phyloP scores from a whole-genome alignment of 495 filamentous ascomycete species.

The Penicillium antarcticum region DNA sequence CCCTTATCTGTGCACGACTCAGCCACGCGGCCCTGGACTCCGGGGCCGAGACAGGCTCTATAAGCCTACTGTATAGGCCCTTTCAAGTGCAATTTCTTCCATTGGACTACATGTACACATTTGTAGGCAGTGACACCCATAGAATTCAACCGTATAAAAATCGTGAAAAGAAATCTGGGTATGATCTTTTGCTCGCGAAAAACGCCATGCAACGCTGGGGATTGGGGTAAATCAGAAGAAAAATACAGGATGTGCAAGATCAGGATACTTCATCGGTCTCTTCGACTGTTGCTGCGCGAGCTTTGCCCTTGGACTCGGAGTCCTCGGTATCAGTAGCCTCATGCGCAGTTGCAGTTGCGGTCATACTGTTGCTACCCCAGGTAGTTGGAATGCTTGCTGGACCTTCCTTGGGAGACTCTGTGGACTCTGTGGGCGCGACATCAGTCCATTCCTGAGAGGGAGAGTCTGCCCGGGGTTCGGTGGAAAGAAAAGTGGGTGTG shows the following conservation, averaged over 20 bases:
- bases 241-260: constrained; percentile 1
- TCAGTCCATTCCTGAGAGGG: constrained; percentile 40
- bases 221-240: neutral
- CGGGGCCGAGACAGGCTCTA: too few species aligned
- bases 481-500: constrained; percentile 5
- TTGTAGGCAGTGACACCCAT: neutral
- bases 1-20: neutral
- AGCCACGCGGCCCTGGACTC: neutral
- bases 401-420: constrained; percentile 1
- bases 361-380: constrained; percentile 13
- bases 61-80: too few species aligned
- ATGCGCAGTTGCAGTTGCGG: neutral
- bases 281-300: constrained; percentile 47
- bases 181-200: constrained; percentile 29
- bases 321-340: neutral
- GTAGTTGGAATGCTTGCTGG: constrained; percentile 11
- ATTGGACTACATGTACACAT: constrained; percentile 1
- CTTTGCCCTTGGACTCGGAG: constrained; percentile 39
- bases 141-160: constrained; percentile 6
- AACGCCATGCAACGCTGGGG: constrained; percentile 31
- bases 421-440: constrained; percentile 22
- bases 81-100: too few species aligned
- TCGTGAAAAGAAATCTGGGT: constrained; percentile 22
- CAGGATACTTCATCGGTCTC: constrained; percentile 42
- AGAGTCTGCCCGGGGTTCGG: constrained; percentile 20